Conservation (phyloP, 805 yeast genomes). For the Cyberlindnera subsufficiens region DNA sequence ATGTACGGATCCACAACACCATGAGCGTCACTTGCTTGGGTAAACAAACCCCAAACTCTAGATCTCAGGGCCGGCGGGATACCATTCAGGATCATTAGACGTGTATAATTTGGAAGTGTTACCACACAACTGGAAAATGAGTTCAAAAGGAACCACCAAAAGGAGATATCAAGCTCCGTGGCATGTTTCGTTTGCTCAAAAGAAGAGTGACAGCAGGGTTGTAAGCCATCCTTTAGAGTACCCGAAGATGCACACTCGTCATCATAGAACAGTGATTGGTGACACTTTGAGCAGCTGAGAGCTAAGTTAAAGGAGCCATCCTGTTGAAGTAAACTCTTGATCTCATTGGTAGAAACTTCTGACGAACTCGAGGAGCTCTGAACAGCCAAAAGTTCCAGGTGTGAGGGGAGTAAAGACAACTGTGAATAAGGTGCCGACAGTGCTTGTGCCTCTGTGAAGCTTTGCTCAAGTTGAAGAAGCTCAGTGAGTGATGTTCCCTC, state of each 20-base stretch:
- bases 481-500: constrained; percentile 14
- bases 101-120: constrained; percentile 42
- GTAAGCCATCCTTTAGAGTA: constrained; percentile 5
- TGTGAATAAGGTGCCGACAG: constrained; percentile 2
- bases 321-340: constrained; percentile 19
- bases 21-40: constrained; percentile 17
- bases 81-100: constrained; percentile 34
- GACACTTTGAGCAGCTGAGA: constrained; percentile 21
- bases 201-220: constrained; percentile 20
- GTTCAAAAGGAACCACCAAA: constrained; percentile 39
- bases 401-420: constrained; percentile 9
- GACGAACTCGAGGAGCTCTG: constrained; percentile 7
- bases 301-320: constrained; percentile 18
- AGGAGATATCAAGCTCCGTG: constrained; percentile 30
- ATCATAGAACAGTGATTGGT: constrained; percentile 19
- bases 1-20: constrained; percentile 21
- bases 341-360: constrained; percentile 26
- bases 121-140: constrained; percentile 39
- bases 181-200: constrained; percentile 3
- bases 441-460: constrained; percentile 7
- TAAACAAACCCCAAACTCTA: constrained; percentile 35
- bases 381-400: constrained; percentile 8
- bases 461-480: constrained; percentile 16
- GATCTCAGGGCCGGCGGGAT: constrained; percentile 39
- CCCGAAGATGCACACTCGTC: constrained; percentile 18